These are phyloP conservation scores for Panicum miliaceum DNA, from an alignment of 176 grass and related monocot genomes.

Conservation along the genomic window DNA sequence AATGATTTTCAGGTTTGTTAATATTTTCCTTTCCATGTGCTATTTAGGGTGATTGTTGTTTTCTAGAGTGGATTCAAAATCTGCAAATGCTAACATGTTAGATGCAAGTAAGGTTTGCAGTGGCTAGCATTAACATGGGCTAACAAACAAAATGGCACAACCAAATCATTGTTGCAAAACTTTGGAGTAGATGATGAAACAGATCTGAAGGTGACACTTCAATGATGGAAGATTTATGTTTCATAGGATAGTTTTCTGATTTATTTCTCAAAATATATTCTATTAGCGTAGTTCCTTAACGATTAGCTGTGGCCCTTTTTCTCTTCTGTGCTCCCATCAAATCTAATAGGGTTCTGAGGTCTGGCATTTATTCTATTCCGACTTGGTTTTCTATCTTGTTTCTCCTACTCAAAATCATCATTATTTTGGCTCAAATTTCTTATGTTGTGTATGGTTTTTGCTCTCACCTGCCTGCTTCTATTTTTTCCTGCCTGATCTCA, in stretches of 20 bases:
- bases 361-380: conserved; percentile 1
- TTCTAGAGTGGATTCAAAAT: neutral
- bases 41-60: conserved; percentile 19
- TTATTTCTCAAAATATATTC: neutral
- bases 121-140: neutral
- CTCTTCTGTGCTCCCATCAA: neutral
- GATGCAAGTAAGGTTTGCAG: neutral
- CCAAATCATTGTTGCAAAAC: neutral
- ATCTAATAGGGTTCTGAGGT: neutral
- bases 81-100: conserved; percentile 11
- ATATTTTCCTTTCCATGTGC: conserved; percentile 21
- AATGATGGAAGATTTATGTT: conserved; percentile 7
- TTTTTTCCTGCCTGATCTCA: neutral
- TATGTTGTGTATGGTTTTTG: neutral
- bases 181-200: conserved; percentile 6
- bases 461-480: neutral
- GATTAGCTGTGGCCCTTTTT: conserved; percentile 6
- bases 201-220: neutral
- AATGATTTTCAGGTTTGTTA: conserved; percentile 88
- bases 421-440: neutral
- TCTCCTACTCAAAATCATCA: neutral
- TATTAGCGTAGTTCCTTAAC: neutral
- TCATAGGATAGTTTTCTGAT: conserved; percentile 3
- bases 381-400: conserved; percentile 3
- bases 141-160: neutral